Base-by-base conservation (phyloP, 805 yeast genomes). In the Cyberlindnera maclurae region DNA sequence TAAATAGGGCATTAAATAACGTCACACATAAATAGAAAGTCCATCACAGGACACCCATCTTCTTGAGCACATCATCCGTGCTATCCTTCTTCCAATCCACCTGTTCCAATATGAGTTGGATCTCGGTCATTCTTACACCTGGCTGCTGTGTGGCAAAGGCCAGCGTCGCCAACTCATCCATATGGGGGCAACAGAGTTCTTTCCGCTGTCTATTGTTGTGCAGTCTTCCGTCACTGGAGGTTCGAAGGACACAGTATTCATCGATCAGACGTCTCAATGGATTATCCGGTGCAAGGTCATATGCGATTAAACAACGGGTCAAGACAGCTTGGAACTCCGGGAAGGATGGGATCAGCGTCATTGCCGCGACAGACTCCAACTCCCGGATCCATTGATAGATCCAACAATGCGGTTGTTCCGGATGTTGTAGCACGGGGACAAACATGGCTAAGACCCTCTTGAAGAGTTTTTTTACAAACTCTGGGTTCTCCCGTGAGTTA, bases 51-150 rank as follows among this genome's bases (percentile, higher is more conserved):
- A 59, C 61, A 15, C 62, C 61, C 36, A 59, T 58, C 39, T 59
- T 59, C 37, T 55, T 57, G 40, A 59, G 37, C 5, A 59, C 64
- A 33, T 59, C 63, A 41, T 59, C 63, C 0, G 63, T 54, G 9
- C 53, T 45, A 30, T 59, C 63, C 18, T 41, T 58, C 18, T 47
- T 53, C 64, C 64, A 59, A 41, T 59, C 64, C 7, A 59, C 60
- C 31, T 43, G 46, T 26, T 59, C 59, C 29, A 59, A 38, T 24
- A 59, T 60, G 10, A 50, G 37, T 31, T 54, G 55, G 17, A 53
- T 51, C 26, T 53, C 57, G 37, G 44, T 43, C 42, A 47, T 33
- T 17, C 38, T 47, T 35, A 38, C 36, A 9, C 29, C 29, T 11
- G 36, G 29, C 15, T 33, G 36, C 11, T 33, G 29, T 26, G 15